These are phyloP conservation scores for Abrus pulchellus DNA, from an alignment of 306 rosid genomes.

Conservation along the genomic window DNA sequence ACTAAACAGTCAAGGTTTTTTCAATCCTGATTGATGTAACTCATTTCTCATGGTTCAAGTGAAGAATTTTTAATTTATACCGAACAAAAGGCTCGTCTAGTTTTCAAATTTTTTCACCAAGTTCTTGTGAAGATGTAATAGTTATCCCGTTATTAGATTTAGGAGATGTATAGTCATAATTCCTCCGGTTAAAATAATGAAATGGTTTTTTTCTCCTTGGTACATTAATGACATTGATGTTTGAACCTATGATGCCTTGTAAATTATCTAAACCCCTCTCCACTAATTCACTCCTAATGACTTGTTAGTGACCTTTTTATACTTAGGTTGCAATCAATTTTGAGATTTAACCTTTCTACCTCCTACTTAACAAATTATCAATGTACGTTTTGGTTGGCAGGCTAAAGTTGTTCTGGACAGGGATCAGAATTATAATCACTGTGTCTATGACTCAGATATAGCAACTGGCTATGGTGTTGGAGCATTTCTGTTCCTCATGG, in stretches of 20 bases:
- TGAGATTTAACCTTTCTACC: background rate
- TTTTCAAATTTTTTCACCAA: background rate
- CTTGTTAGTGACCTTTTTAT: background rate
- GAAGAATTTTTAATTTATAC: background rate
- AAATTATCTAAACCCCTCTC: background rate
- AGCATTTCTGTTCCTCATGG: conserved; percentile 86
- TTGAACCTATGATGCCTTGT: conserved; percentile 9
- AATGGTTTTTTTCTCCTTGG: background rate
- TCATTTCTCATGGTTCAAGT: conserved; percentile 3
- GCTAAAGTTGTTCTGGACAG: conserved; percentile 62
- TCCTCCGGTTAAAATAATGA: conserved; percentile 8
- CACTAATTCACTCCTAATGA: background rate
- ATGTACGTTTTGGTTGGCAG: conserved; percentile 55
- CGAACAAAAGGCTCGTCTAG: conserved; percentile 1
- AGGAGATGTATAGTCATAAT: conserved; percentile 14
- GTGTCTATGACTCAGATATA: conserved; percentile 84
- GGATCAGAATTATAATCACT: conserved; percentile 59
- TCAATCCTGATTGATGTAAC: conserved; percentile 28
- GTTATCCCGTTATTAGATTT: background rate
- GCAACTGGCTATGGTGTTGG: conserved; percentile 96
- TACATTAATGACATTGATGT: background rate
- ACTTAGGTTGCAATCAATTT: conserved; percentile 17
- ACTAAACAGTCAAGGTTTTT: conserved; percentile 23
- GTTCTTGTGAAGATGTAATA: conserved; percentile 23
- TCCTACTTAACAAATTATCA: conserved; percentile 8